Base-by-base conservation (phyloP, 352 stramenopile genomes). In the Heterotrichella gracilis region DNA sequence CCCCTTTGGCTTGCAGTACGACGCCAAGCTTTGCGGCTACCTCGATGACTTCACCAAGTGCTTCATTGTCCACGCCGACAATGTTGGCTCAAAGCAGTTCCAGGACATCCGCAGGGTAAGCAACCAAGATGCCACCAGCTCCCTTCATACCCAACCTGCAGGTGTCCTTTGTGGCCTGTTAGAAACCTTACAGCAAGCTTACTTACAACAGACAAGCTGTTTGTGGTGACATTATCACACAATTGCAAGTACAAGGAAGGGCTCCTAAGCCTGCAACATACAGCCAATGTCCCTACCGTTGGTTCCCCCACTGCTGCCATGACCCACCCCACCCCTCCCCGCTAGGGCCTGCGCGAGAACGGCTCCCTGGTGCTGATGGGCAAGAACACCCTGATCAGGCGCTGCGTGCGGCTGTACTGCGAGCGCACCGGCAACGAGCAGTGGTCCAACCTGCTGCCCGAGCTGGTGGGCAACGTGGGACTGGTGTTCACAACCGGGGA, bases 351-450 rank as follows among this genome's bases (percentile, higher is more conserved):
- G n/a, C n/a, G n/a, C n/a, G n/a, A n/a, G n/a, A n/a, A n/a, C n/a
- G n/a, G n/a, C n/a, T n/a, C n/a, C n/a, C n/a, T n/a, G n/a, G n/a
- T 99, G 68, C 84, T 98, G 73, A 97, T 99, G 90, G 93, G 93
- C 77, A 99, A 98, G 84, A 98, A 99, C 84, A 99, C 93, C 75
- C 89, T 97, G 77, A 97, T 98, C 83, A 84, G 92, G 74, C 96
- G 95, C 78, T 88, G 94, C 74, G 93, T 99, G 74, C 81, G 80
- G 76, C 92, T 90, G 74, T 99, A 86, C 80, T 69, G 94, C 22
- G 89, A 93, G 74, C 89, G 95, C 74, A 95, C 98, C 81, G 88
- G 89, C 22, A 89, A 83, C 73, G 85, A 94, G 77, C 89, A 88
- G 72, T 82, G 93, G 64, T 84, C 90, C 74, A 72, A 81, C 70